Base-by-base conservation (phyloP, 176 grass and related monocot genomes). In the Bothriochloa decipiens region DNA sequence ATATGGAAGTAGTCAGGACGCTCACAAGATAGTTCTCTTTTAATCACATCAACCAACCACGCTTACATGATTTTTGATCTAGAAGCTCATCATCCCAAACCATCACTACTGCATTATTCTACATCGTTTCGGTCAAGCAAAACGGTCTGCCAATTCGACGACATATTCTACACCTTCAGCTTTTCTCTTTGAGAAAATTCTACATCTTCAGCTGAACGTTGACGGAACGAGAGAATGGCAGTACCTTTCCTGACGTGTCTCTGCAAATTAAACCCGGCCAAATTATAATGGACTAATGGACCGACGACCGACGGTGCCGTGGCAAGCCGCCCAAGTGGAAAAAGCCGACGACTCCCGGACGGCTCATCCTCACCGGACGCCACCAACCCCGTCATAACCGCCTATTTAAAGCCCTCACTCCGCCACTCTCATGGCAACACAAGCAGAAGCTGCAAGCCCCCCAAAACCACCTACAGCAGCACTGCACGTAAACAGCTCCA, bases 361-460 rank as follows among this genome's bases (percentile, higher is more conserved):
- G 6, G 4, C 36, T 68, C 42, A 60, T 23, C 57, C 57, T 60
- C 57, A 60, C 57, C 22, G 8, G 57, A 60, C 57, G 57, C 43
- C 68, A 87, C 78, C 83, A 82, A 81, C 63, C 71, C 76, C 76
- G 11, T 4, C 33, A 60, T 28, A 83, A 11, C 61, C 12, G 61
- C 73, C 80, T 87, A 89, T 92, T 80, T 92, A 90, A 72, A 60
- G 23, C 4, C 8, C 41, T 23, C 18, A 16, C n/a, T 71, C 46
- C 14, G n/a, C 26, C 80, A 41, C 52, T 28, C 58, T 41, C 16
- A 57, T 17, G 42, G 60, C 46, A 86, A 52, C 27, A 5, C 79
- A 80, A 70, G 39, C 35, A n/a, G 27, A 68, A 80, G 37, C 57
- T 8, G 23, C 29, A 50, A 43, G 13, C 12, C 47, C 29, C 29